Conservation (phyloP, 2,329 filamentous ascomycete species). For the Sodiomyces alkalinus region DNA sequence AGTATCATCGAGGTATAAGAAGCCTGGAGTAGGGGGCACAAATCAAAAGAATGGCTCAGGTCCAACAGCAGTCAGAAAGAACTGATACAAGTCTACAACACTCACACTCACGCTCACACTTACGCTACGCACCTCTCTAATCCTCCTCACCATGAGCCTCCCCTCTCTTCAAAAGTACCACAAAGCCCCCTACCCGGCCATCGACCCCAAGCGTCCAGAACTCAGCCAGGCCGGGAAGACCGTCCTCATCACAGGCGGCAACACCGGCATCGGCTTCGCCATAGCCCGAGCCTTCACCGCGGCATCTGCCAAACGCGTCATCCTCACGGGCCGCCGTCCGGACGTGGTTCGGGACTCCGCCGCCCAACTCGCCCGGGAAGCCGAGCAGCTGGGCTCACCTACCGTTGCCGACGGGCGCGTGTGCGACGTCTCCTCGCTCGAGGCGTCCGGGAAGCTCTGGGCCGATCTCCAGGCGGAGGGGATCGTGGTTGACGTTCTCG, state of each 20-base stretch:
- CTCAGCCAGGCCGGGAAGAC: conserved; percentile 27
- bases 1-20: not conserved
- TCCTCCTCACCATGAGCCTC: not conserved
- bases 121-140: not conserved
- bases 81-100: not conserved
- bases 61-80: not conserved
- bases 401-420: not conserved
- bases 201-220: conserved; percentile 19
- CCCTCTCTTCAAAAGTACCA: conserved; percentile 9
- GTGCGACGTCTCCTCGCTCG: conserved; percentile 1
- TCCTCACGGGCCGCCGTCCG: conserved; percentile 28
- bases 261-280: conserved; percentile 48
- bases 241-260: conserved; percentile 51
- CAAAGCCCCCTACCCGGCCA: conserved; percentile 20
- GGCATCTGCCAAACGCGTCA: conserved; percentile 22
- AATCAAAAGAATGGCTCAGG: too few relatives aligned
- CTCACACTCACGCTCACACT: not conserved
- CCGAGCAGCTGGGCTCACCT: not conserved
- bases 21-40: not conserved
- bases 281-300: conserved; percentile 43
- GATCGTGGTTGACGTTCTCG: conserved; percentile 14
- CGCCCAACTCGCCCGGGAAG: conserved; percentile 4
- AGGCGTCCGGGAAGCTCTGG: conserved; percentile 3
- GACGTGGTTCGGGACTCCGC: conserved; percentile 16
- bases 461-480: conserved; percentile 3